Percentiles rank a stretch among this genome's conserved stretches.
Conservation (phyloP, 495 filamentous ascomycete genomes). For the Amniculicola lignicola region DNA sequence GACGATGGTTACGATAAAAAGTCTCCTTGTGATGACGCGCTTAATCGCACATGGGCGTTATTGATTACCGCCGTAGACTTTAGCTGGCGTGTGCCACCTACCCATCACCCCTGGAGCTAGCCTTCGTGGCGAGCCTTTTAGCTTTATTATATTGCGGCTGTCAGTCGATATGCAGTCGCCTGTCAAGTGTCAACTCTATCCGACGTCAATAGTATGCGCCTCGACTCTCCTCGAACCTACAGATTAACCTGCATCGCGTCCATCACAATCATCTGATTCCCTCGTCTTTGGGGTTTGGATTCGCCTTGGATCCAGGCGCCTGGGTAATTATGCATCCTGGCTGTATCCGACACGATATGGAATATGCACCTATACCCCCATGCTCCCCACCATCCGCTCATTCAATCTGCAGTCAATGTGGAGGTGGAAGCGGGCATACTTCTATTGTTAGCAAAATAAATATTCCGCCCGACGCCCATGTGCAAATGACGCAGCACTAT, state of each 20-base stretch:
- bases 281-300: too few relatives aligned
- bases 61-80: neutral
- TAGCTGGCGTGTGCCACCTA: neutral
- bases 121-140: neutral
- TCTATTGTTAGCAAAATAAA: too few relatives aligned
- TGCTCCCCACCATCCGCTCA: too few relatives aligned
- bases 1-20: slow-evolving; percentile 12
- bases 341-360: too few relatives aligned
- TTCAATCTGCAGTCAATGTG: too few relatives aligned
- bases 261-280: neutral
- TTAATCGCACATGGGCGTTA: neutral
- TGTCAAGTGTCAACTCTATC: slow-evolving; percentile 9
- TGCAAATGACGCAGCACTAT: too few relatives aligned
- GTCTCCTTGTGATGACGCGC: slow-evolving; percentile 25
- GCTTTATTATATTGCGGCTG: neutral
- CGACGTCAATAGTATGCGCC: neutral
- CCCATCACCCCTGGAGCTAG: neutral
- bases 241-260: neutral
- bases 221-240: neutral
- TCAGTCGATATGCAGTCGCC: slow-evolving; percentile 9
- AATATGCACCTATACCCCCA: too few relatives aligned
- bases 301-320: too few relatives aligned
- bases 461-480: too few relatives aligned
- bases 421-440: too few relatives aligned
- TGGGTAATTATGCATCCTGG: too few relatives aligned